Evolutionary conservation across 345 rosid species (phyloP).

Genomic region (Euphorbia pulcherrima): DNA sequence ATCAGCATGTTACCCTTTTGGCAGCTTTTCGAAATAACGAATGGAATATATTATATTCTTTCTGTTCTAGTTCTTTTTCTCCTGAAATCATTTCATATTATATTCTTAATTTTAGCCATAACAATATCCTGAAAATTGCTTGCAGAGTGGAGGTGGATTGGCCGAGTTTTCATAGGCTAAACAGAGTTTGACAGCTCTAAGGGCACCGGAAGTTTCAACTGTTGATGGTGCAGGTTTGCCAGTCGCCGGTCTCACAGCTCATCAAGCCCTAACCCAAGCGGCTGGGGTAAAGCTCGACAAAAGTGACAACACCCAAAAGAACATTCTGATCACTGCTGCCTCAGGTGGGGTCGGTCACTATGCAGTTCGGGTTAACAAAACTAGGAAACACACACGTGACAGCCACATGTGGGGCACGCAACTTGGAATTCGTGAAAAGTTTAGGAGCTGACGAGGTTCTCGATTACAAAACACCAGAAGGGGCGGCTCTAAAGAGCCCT

Average conservation of each 20-base stretch:
- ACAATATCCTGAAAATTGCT: no score
- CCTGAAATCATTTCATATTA: no score
- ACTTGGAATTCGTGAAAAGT: neutral
- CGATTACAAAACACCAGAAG: neutral
- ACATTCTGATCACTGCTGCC: conserved; percentile 67
- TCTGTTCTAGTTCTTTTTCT: no score
- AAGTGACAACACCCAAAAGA: conserved; percentile 43
- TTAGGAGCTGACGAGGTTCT: neutral
- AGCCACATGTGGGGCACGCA: neutral
- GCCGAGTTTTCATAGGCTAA: conserved; percentile 64
- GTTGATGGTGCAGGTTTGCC: conserved; percentile 62
- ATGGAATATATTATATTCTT: no score
- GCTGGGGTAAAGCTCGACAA: conserved; percentile 70
- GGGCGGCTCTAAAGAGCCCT: conserved; percentile 50
- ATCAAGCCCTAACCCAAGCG: conserved; percentile 47
- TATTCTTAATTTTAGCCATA: no score
- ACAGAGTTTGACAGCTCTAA: conserved; percentile 45
- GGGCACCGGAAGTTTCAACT: conserved; percentile 66
- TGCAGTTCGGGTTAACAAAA: neutral
- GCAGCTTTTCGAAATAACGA: no score
- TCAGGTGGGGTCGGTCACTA: neutral
- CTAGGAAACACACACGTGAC: neutral
- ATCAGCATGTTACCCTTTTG: no score
- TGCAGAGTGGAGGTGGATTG: conserved; percentile 41
- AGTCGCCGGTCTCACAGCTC: conserved; percentile 66